Evolutionary conservation across 345 rosid genomes (phyloP), one percentile per base, ranked within the genome.

Genomic region (Aquilaria sinensis): DNA sequence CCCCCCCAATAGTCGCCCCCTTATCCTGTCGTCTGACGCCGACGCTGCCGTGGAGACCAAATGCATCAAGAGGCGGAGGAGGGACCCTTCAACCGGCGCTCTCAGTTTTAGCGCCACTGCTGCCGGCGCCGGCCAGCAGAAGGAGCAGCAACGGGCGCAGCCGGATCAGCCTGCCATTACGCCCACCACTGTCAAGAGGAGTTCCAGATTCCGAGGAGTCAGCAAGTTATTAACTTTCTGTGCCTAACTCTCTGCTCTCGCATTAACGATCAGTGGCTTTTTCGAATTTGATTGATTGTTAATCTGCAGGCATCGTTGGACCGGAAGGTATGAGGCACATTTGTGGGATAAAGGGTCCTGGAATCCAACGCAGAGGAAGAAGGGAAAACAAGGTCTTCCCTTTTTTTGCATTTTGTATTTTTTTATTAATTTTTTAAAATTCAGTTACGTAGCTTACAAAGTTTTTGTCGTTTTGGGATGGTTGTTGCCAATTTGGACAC

Each of bases 341-440:
- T 68, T 78, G 41, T 74, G 82, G 82, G 82, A 78, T 49, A 78
- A 78, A 72, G 82, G 68, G 34, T 59, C 77, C 23, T 72, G 82
- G 82, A 78, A 78, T 72, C 75, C 77, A 30, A 72, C 79, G 8
- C 79, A 69, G 31, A 74, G 70, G 66, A 78, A 78, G 70, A 78
- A 78, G 33, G 82, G 82, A 33, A 78, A 78, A 32, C 79, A 78
- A 72, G 77, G 79, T 72, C 30, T 3, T 1, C 10, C 1, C 3
- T 1, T 37, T 13, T 6, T 6, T 3, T 55, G 9, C 14, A 14
- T 15, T 43, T 48, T 11, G 31, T n/a, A 23, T 23, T 12, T 30
- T 51, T 1, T 9, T 58, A 2, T 12, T 2, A 52, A 13, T 14
- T 53, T 23, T 30, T 32, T 23, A 23, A 23, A 7, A 9, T 10